Evolutionary conservation across 345 rosid genomes (phyloP), one percentile per base, ranked within the genome.

Genomic region (Laguncularia racemosa): DNA sequence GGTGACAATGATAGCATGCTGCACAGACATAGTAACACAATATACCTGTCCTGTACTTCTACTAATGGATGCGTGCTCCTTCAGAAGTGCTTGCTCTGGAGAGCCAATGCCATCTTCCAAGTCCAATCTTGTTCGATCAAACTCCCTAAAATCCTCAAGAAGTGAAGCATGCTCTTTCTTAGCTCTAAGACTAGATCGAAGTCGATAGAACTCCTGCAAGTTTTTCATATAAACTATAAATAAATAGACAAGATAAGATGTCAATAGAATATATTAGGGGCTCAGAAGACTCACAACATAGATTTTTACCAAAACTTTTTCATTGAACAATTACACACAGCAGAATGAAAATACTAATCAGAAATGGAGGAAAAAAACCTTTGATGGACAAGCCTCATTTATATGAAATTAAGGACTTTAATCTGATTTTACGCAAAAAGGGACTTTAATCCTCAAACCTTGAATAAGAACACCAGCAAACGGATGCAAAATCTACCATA

Each of bases 181-280:
- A 48, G 92, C 88, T 78, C 78, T 89, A 52, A 89, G 95, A 77
- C 85, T 82, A 48, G 96, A 89, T 44, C 86, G 84, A 50, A 87
- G 95, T 70, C 96, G 89, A 65, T 82, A 79, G 76, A 89, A 93
- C 73, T 93, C 99, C 99, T 93, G 92, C 95, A 87, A 33, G 40
- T 33, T 33, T 67, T 78, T 76, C 44, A 68, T 48, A 64, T 58
- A 67, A 58, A 55, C n/a, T 65, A 62, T 52, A 4, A 50, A 11
- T 21, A 4, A 16, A 50, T 17, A 8, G 14, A 21, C 23, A 33
- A 33, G 40, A 33, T 7, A 33, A 33, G 40, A 10, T 50, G 21
- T 16, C 21, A 19, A 50, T 17, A 50, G 4, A 17, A 50, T 17
- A 21, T 33, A 10, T 4, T 7, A 33, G 40, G 4, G 1, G 7